A percentile compares a stretch with the other conserved stretches of the same genome.
Evolutionary conservation across 495 filamentous ascomycete genomes (phyloP).

Genomic region (Annulohypoxylon stygium): DNA sequence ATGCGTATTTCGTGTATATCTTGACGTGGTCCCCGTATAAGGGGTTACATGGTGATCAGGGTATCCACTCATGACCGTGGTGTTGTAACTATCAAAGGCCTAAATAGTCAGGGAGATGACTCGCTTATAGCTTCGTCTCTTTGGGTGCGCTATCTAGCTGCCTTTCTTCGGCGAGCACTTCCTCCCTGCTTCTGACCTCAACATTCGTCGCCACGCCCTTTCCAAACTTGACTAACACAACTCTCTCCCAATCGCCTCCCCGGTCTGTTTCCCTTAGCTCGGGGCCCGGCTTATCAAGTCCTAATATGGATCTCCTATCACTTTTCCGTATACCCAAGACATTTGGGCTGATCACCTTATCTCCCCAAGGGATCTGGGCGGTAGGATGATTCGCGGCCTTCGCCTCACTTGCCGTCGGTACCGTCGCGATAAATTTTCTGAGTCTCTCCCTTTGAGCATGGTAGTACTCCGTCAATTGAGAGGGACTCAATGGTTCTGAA

Average conservation of each 20-base stretch:
- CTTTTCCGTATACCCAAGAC: constrained; percentile 65
- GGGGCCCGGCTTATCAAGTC: constrained; percentile 75
- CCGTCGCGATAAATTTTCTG: constrained; percentile 66
- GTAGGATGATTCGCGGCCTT: constrained; percentile 51
- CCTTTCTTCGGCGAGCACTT: constrained; percentile 60
- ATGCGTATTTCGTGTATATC: neutral
- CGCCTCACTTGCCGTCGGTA: constrained; percentile 47
- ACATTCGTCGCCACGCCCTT: constrained; percentile 69
- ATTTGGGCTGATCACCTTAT: constrained; percentile 83
- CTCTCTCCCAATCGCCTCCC: constrained; percentile 78
- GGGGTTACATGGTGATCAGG: neutral
- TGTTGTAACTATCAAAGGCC: neutral
- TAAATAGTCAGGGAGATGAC: neutral
- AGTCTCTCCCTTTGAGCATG: constrained; percentile 68
- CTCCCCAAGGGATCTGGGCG: constrained; percentile 71
- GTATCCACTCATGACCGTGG: neutral
- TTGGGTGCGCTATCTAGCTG: constrained; percentile 23
- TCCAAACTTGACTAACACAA: constrained; percentile 76
- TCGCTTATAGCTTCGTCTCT: constrained; percentile 43
- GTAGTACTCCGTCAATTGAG: constrained; percentile 59
- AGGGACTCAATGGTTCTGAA: constrained; percentile 29
- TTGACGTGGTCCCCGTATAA: neutral
- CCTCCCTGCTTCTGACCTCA: constrained; percentile 66
- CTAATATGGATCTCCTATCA: constrained; percentile 73
- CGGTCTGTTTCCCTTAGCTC: constrained; percentile 73